Conservation (phyloP, 495 filamentous ascomycete genomes). For the Pseudevernia furfuracea region DNA sequence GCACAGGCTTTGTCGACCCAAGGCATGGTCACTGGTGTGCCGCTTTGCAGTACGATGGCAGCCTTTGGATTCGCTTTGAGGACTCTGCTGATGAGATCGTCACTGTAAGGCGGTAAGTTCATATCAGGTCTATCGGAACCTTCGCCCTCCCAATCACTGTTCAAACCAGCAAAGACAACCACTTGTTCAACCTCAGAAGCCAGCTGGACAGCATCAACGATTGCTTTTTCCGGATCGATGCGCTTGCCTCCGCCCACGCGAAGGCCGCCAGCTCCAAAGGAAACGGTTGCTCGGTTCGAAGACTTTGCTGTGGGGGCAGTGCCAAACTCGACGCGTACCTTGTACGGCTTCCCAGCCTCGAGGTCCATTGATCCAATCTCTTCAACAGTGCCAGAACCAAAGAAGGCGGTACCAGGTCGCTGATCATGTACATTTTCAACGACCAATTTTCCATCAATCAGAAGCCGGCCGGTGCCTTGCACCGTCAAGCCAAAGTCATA, state of each 20-base stretch:
- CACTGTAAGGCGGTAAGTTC: constrained; percentile 72
- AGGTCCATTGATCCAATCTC: constrained; percentile 49
- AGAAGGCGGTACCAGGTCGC: constrained; percentile 53
- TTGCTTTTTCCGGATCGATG: constrained; percentile 57
- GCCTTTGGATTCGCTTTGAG: constrained; percentile 64
- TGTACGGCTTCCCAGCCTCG: constrained; percentile 53
- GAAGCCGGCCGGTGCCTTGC: constrained; percentile 63
- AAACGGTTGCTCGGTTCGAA: constrained; percentile 41
- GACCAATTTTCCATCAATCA: constrained; percentile 59
- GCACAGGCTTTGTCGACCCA: constrained; percentile 63
- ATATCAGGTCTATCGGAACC: constrained; percentile 78
- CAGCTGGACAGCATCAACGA: constrained; percentile 53
- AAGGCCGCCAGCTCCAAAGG: constrained; percentile 64
- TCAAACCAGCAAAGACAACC: constrained; percentile 70
- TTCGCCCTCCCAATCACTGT: constrained; percentile 83
- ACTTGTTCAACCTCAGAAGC: constrained; percentile 64
- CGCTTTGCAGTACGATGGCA: constrained; percentile 74
- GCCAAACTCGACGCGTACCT: constrained; percentile 56
- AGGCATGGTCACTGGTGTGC: constrained; percentile 78
- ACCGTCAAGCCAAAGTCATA: constrained; percentile 73
- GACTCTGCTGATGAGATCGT: constrained; percentile 64
- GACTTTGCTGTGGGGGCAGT: constrained; percentile 56
- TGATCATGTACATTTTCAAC: constrained; percentile 63
- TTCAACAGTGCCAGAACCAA: constrained; percentile 53
- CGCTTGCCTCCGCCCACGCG: constrained; percentile 69